Evolutionary conservation across 2,329 filamentous ascomycete species (phyloP).

Genomic region (Dactylellina sp.): DNA sequence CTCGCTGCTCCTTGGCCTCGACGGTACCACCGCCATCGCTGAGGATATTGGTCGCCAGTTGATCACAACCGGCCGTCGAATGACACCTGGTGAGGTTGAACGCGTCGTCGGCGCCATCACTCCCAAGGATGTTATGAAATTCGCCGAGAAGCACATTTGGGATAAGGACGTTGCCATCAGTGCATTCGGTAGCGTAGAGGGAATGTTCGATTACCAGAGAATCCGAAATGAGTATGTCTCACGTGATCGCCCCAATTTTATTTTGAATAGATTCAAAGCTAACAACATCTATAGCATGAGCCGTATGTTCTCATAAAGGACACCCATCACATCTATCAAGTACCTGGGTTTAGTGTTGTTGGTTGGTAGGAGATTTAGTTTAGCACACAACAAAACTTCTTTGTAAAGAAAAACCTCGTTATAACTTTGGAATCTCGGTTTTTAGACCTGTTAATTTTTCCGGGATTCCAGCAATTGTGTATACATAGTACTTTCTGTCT

Average conservation of each 20-base stretch:
- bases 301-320: constrained; percentile 53
- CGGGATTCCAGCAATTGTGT: constrained; percentile 55
- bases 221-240: constrained; percentile 74
- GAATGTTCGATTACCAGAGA: constrained; percentile 80
- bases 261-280: not conserved
- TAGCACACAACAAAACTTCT: constrained; percentile 35
- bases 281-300: constrained; percentile 39
- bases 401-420: constrained; percentile 51
- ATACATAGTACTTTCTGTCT: constrained; percentile 46
- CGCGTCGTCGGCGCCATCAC: constrained; percentile 87
- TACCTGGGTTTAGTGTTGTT: not conserved
- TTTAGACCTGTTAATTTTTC: constrained; percentile 54
- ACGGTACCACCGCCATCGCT: constrained; percentile 95
- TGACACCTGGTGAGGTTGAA: constrained; percentile 94
- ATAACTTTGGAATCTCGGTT: constrained; percentile 45
- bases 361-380: constrained; percentile 3
- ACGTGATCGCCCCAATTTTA: not conserved
- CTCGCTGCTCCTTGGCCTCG: constrained; percentile 93
- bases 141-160: constrained; percentile 95
- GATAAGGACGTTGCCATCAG: constrained; percentile 95
- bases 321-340: not conserved
- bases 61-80: constrained; percentile 92
- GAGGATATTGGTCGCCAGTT: constrained; percentile 99
- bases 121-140: constrained; percentile 96
- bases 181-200: constrained; percentile 93